These are phyloP conservation scores for Warburgia ugandensis DNA, from an alignment of 164 flowering plant species.

Conservation along the genomic window DNA sequence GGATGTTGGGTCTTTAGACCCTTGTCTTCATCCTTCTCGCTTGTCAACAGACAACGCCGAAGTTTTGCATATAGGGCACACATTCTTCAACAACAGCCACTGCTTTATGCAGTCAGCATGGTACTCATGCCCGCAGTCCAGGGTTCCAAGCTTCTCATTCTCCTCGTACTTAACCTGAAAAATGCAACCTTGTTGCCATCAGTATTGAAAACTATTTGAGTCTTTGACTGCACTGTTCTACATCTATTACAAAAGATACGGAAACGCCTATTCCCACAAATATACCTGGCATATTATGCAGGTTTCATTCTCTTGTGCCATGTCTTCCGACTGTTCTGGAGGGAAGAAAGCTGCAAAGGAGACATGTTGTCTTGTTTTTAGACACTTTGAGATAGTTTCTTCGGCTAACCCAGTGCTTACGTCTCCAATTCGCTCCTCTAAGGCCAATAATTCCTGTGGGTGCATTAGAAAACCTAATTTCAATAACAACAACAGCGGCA, in stretches of 20 bases:
- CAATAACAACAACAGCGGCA: background rate
- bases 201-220: no score
- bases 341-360: conserved; percentile 21
- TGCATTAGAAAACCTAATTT: background rate
- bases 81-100: conserved; percentile 77
- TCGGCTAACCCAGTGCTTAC: conserved; percentile 72
- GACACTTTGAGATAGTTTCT: conserved; percentile 31
- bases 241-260: no score
- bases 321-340: conserved; percentile 24
- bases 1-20: background rate
- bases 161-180: conserved; percentile 48
- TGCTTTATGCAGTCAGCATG: conserved; percentile 70
- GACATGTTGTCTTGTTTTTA: conserved; percentile 42
- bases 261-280: no score
- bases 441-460: conserved; percentile 75
- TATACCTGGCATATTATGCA: conserved; percentile 88
- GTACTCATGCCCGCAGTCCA: conserved; percentile 83
- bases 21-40: background rate
- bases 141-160: conserved; percentile 44
- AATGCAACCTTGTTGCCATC: no score
- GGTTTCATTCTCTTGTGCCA: conserved; percentile 33
- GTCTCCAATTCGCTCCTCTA: conserved; percentile 73
- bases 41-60: conserved; percentile 29
- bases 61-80: conserved; percentile 86
- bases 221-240: no score